Evolutionary conservation across 2,329 filamentous ascomycete genomes (phyloP).

Genomic region (Diaporthe capsici): DNA sequence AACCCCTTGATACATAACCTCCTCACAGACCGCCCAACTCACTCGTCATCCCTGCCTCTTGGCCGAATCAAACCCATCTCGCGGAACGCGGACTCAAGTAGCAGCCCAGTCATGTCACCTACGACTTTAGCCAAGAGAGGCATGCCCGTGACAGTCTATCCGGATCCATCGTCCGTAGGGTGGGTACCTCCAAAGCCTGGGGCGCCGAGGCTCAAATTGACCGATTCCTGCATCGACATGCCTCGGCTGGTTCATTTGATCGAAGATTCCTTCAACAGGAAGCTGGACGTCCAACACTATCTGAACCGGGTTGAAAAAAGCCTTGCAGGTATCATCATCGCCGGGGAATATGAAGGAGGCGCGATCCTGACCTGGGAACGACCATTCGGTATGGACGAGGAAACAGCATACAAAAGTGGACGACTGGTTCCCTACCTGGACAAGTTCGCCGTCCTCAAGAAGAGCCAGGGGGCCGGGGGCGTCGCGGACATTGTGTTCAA

Average conservation of each 20-base stretch:
- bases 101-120: conserved; percentile 51
- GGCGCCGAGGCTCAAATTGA: conserved; percentile 75
- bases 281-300: conserved; percentile 87
- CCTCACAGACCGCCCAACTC: conserved; percentile 92
- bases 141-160: conserved; percentile 88
- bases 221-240: conserved; percentile 86
- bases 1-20: conserved; percentile 97
- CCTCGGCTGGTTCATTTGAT: conserved; percentile 87
- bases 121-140: conserved; percentile 91
- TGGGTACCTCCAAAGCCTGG: conserved; percentile 79
- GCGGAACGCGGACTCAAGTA: conserved; percentile 35
- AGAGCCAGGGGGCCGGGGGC: conserved; percentile 89
- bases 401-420: conserved; percentile 66
- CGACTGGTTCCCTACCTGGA: conserved; percentile 93
- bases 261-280: conserved; percentile 91
- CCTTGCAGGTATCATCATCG: conserved; percentile 92
- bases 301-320: conserved; percentile 83
- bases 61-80: conserved; percentile 68
- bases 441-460: conserved; percentile 94
- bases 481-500: conserved; percentile 98
- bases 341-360: conserved; percentile 95
- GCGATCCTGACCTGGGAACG: conserved; percentile 96
- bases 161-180: conserved; percentile 73
- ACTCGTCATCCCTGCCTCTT: conserved; percentile 90
- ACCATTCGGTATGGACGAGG: conserved; percentile 71